phyloP scores from a whole-genome alignment of 2,329 filamentous ascomycete species.

The Pseudogymnoascus sp. region DNA sequence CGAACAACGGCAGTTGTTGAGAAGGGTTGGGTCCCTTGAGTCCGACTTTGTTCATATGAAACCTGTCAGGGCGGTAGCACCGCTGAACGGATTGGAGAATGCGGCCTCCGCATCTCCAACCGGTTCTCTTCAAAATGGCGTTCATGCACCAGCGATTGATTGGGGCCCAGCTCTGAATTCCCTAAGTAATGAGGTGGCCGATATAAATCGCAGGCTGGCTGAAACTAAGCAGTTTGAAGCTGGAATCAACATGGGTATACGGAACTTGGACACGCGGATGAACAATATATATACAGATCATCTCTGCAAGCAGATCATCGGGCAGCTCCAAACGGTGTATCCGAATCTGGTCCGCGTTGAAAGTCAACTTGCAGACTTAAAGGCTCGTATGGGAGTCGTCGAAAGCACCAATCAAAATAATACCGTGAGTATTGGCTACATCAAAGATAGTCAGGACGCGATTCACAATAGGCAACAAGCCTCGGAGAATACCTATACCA shows the following conservation, averaged over 20 bases:
- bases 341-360: neutral
- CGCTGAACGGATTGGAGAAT: neutral
- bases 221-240: conserved; percentile 9
- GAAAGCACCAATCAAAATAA: neutral
- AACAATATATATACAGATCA: conserved; percentile 27
- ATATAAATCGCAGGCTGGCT: neutral
- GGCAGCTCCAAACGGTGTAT: conserved; percentile 7
- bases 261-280: conserved; percentile 16
- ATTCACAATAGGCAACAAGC: neutral
- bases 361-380: neutral
- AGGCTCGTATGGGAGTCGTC: neutral
- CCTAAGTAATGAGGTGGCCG: neutral
- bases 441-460: neutral
- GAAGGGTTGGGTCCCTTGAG: neutral
- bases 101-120: conserved; percentile 1
- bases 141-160: neutral
- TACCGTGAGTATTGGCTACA: neutral
- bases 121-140: neutral
- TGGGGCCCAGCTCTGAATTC: neutral
- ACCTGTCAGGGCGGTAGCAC: neutral
- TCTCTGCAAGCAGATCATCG: conserved; percentile 29
- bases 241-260: conserved; percentile 5
- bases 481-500: too few relatives aligned
- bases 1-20: neutral
- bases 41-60: neutral